A percentile compares a stretch with the other conserved stretches of the same genome.
Conservation (phyloP, 2,329 filamentous ascomycete species). For the Cercospora sesami region DNA sequence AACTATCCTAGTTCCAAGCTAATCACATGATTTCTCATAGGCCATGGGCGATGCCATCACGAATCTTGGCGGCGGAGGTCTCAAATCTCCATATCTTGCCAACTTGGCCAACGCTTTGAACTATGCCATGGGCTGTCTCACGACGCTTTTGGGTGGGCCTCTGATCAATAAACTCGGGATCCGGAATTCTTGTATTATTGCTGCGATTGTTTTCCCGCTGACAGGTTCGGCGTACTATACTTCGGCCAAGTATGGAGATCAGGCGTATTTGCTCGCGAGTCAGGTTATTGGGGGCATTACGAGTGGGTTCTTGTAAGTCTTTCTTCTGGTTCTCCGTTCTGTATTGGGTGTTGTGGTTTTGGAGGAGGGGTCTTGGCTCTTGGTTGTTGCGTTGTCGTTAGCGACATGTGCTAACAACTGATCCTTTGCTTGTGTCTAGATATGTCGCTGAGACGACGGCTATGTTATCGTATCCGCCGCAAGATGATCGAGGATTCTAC, state of each 20-base stretch:
- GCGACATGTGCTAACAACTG: neutral
- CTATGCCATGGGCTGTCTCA: constrained; percentile 26
- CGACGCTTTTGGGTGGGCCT: constrained; percentile 39
- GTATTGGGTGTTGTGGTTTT: too few species aligned
- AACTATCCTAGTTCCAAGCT: neutral
- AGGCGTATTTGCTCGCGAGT: constrained; percentile 39
- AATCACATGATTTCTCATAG: neutral
- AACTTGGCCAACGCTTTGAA: constrained; percentile 31
- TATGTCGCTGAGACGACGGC: constrained; percentile 42
- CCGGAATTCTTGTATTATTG: constrained; percentile 42
- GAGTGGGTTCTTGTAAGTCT: constrained; percentile 29
- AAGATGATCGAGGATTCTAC: constrained; percentile 37
- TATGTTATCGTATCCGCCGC: constrained; percentile 42
- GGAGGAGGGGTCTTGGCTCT: too few species aligned
- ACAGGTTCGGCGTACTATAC: constrained; percentile 41
- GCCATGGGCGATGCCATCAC: constrained; percentile 32
- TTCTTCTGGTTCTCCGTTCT: too few species aligned
- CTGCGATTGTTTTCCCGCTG: constrained; percentile 40
- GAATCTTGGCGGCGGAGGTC: constrained; percentile 31
- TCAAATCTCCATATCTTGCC: constrained; percentile 27
- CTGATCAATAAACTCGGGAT: constrained; percentile 46
- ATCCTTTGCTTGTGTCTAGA: neutral
- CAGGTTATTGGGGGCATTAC: constrained; percentile 32
- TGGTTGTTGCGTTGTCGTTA: neutral
- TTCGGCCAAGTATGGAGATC: constrained; percentile 35